Evolutionary conservation across 768 basidiomycete genomes (phyloP), one percentile per base, ranked within the genome.

Genomic region (Stropharia rugosoannulata): DNA sequence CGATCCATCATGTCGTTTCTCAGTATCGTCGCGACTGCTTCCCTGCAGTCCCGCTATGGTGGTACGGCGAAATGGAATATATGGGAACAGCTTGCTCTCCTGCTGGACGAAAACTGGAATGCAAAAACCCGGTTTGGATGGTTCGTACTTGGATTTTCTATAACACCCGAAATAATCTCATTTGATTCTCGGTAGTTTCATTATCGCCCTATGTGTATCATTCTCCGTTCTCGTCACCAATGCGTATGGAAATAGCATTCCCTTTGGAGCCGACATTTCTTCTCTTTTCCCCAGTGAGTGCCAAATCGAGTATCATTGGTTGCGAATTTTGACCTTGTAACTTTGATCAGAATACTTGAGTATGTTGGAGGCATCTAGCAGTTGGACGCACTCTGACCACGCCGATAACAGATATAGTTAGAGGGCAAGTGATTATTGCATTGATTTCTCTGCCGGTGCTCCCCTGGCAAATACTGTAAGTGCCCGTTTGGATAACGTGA

Each of bases 391-490:
- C 18, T 44, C 32, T 15, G 32, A 39, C 15, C 22, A 12, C 19
- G 15, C 37, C 4, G 12, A 18, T 32, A 9, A 0, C 22, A 59
- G 58, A 51, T 48, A 60, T 60, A 18, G 51, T 60, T 12, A 51
- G 59, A 5, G 59, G 59, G 11, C 59, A 60, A 38, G 45, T 60
- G 1, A 50, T 54, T 43, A 51, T 60, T n/a, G 56, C 59, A 1
- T 49, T 60, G 10, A 47, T 60, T 29, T 60, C 59, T n/a, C 38
- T 60, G 6, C 59, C 59, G 4, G 49, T 60, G 19, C 39, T 60
- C 1, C 59, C 59, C 32, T 60, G 59, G 59, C 59, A 60, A 44
- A 60, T 60, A 35, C 49, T 60, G 59, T 60, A 46, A 6, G 59
- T 54, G 4, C 15, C 3, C 4, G n/a, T 13, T 9, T 32, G 22